A percentile compares a stretch with the other conserved stretches of the same genome.
phyloP scores from a whole-genome alignment of 805 yeast species.

The Zygotorulaspora florentina region DNA sequence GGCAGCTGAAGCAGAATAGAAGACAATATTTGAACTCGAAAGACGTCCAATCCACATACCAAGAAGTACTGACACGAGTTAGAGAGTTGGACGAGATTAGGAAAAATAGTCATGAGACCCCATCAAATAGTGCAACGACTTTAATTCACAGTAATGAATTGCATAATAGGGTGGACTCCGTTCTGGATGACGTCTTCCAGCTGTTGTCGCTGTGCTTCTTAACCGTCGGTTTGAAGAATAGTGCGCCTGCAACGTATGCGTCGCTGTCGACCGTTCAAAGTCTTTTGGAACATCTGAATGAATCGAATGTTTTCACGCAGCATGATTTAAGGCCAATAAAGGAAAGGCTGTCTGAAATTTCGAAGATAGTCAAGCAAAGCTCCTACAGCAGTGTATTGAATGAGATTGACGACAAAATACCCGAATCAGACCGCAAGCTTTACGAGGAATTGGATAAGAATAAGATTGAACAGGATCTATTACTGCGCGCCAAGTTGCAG shows the following conservation, averaged over 20 bases:
- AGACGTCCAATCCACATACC: constrained; percentile 60
- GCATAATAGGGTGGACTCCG: constrained; percentile 57
- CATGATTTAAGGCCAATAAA: constrained; percentile 79
- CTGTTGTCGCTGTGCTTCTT: constrained; percentile 79
- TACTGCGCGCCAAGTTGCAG: constrained; percentile 62
- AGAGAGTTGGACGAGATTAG: constrained; percentile 53
- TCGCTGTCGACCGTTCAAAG: constrained; percentile 83
- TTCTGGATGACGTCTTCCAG: constrained; percentile 87
- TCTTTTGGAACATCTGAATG: constrained; percentile 75
- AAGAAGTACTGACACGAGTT: constrained; percentile 50
- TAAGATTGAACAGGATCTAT: constrained; percentile 52
- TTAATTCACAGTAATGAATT: constrained; percentile 27
- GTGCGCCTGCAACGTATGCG: constrained; percentile 93
- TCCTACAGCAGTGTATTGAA: constrained; percentile 21
- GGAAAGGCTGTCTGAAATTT: constrained; percentile 66
- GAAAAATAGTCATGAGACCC: constrained; percentile 34
- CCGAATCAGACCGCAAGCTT: constrained; percentile 19
- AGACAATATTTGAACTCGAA: constrained; percentile 60
- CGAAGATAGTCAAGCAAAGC: constrained; percentile 50
- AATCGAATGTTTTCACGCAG: constrained; percentile 74
- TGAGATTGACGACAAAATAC: constrained; percentile 16
- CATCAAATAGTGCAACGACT: constrained; percentile 23
- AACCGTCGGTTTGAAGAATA: constrained; percentile 84
- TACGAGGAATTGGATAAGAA: constrained; percentile 37
- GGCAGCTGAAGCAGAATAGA: constrained; percentile 58